Percentiles rank a stretch among this genome's conserved stretches.
phyloP scores from a whole-genome alignment of 2,329 filamentous ascomycete species.

The Curvularia sp. region DNA sequence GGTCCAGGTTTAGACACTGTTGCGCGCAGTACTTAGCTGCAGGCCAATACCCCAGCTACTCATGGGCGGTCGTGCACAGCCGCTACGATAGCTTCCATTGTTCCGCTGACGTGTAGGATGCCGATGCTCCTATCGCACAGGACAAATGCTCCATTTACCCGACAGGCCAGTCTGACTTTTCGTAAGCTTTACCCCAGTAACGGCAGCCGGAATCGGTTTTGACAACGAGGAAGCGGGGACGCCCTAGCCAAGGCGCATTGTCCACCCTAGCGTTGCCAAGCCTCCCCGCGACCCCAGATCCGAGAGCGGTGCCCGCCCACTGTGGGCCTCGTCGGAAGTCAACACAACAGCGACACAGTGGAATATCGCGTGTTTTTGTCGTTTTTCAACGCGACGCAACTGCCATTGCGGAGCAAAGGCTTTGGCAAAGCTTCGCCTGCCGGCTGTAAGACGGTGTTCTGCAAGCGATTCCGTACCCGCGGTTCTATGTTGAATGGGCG shows the following conservation, averaged over 20 bases:
- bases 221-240: conserved; percentile 10
- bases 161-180: conserved; percentile 26
- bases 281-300: conserved; percentile 16
- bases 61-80: conserved; percentile 3
- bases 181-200: conserved; percentile 27
- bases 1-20: conserved; percentile 14
- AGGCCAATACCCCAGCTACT: conserved; percentile 5
- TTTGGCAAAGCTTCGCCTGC: conserved; percentile 38
- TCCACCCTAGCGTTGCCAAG: conserved; percentile 20
- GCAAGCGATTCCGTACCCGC: conserved; percentile 32
- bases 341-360: background rate
- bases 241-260: conserved; percentile 9
- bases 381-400: background rate
- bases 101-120: conserved; percentile 19
- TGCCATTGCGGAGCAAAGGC: conserved; percentile 13
- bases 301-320: conserved; percentile 6
- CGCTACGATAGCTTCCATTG: conserved; percentile 22
- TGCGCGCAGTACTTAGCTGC: conserved; percentile 5
- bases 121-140: conserved; percentile 24
- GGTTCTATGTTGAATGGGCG: conserved; percentile 25
- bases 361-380: background rate
- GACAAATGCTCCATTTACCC: conserved; percentile 43
- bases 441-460: conserved; percentile 23
- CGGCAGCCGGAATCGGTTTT: conserved; percentile 20
- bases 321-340: background rate